phyloP scores from a whole-genome alignment of 2,329 filamentous ascomycete species.

The Akanthomyces muscarius region DNA sequence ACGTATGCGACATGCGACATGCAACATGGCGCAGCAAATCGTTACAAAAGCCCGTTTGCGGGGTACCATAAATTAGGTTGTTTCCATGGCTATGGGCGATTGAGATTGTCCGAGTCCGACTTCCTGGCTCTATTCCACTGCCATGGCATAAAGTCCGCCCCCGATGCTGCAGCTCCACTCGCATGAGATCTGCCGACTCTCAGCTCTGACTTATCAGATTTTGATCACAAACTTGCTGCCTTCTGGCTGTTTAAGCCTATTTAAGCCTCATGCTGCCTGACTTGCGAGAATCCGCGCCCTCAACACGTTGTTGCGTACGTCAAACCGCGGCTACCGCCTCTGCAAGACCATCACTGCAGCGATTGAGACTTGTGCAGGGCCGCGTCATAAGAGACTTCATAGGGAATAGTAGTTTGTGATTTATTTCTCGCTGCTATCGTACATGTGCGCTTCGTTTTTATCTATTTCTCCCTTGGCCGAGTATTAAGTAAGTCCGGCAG shows the following conservation, averaged over 20 bases:
- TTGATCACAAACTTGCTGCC: background rate
- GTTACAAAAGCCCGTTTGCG: background rate
- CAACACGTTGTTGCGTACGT: no score
- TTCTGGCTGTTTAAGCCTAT: background rate
- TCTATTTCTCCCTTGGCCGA: background rate
- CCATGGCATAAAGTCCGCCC: background rate
- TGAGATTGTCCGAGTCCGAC: background rate
- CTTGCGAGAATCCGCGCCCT: background rate
- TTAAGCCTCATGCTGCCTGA: background rate
- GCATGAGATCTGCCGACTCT: background rate
- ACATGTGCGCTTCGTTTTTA: background rate
- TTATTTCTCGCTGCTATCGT: constrained; percentile 4
- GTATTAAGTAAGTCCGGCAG: background rate
- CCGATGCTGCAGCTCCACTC: background rate
- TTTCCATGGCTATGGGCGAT: background rate
- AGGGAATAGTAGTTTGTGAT: background rate
- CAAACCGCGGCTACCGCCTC: no score
- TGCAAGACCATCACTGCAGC: background rate
- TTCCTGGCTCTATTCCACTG: background rate
- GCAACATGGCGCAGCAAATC: background rate
- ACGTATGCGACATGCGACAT: background rate
- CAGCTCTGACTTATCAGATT: background rate
- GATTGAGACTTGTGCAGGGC: background rate
- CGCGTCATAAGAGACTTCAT: background rate
- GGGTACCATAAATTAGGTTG: background rate